A percentile compares a stretch with the other conserved stretches of the same genome.
phyloP scores from a whole-genome alignment of 495 filamentous ascomycete species.

The Neurospora sp. region DNA sequence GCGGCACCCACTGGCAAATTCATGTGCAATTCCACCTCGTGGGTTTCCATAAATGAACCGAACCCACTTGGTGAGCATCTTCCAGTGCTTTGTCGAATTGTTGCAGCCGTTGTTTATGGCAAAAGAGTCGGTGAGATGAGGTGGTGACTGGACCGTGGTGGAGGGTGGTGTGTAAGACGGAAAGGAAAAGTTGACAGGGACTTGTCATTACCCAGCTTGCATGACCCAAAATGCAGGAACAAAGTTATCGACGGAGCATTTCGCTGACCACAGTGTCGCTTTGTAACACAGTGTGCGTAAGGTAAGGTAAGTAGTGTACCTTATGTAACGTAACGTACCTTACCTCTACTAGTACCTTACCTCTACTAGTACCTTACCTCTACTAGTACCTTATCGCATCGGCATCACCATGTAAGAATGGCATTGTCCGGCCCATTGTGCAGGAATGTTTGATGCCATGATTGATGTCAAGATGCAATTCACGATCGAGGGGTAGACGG shows the following conservation, averaged over 20 bases:
- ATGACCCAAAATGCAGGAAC: neutral
- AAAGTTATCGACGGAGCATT: neutral
- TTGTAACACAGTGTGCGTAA: neutral
- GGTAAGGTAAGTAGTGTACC: neutral
- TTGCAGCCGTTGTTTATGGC: neutral
- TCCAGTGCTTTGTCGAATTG: neutral
- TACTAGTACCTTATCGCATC: neutral
- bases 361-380: too few species aligned
- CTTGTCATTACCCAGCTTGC: neutral
- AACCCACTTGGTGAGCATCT: neutral
- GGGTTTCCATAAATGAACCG: neutral
- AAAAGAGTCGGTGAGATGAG: neutral
- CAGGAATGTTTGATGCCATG: neutral
- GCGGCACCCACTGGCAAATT: neutral
- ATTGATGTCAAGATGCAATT: neutral
- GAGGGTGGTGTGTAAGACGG: neutral
- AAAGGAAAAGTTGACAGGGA: too few species aligned
- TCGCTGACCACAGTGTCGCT: neutral
- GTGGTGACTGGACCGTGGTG: neutral
- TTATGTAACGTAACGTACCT: neutral
- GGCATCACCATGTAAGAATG: neutral
- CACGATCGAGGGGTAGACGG: neutral
- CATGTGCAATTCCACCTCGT: neutral
- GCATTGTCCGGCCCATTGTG: neutral
- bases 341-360: neutral